Base-by-base conservation (phyloP, 176 grass and related monocot species). In the Hyparrhenia diplandra region DNA sequence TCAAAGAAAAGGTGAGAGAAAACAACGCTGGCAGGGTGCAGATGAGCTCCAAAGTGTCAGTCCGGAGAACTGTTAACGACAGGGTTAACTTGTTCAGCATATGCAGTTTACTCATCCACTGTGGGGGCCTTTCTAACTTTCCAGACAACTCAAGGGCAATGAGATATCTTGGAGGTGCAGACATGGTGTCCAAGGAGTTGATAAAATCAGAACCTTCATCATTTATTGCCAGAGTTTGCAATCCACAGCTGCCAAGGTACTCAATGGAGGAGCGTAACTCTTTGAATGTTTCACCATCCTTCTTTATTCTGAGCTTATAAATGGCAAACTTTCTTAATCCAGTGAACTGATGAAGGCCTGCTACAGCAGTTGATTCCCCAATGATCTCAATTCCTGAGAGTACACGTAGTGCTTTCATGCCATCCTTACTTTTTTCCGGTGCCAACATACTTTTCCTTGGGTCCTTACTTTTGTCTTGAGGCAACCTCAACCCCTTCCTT, bases 231-330 rank as follows among this genome's bases (percentile, higher is more conserved):
- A 64, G 9, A 57, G 43, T 30, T 60, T 75, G 31, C 60, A 83
- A 24, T 17, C 60, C 43, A 1, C 71, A 83, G 14, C 71, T 75
- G 69, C 80, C 5, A 8, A 83, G 80, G 31, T 83, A 83, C 42
- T 64, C 80, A 40, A 83, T 83, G 0, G 71, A 25, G 10, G 81
- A 83, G 0, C 0, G 5, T 6, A 83, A 2, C 28, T 75, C 0
- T 52, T 16, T 31, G 11, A 55, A 83, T 1, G 29, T 75, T 2
- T 83, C n/a, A 30, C 16, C 3, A 40, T 16, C 1, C 8, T 64
- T 36, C 1, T 2, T 4, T 63, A 73, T 35, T 0, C 4, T 2
- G 0, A 82, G 79, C 79, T 17, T 73, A 13, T 62, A 82, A 10
- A 82, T 73, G 37, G 80, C 51, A 60, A 82, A 57, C 54, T 82